phyloP scores from a whole-genome alignment of 108 stramenopile species.

The Skeletonema grethae region DNA sequence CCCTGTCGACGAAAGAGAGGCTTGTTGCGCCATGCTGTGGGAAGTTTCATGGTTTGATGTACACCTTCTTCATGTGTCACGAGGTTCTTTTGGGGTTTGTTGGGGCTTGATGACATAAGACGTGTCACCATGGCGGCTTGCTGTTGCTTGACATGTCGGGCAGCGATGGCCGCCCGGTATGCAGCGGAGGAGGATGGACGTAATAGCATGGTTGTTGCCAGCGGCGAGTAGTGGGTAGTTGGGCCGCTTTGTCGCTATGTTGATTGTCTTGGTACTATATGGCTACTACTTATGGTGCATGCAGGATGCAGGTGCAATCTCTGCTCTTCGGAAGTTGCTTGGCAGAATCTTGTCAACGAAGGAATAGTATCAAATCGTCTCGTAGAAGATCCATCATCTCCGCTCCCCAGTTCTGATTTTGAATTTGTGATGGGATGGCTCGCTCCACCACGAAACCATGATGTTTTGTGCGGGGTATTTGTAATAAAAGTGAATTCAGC shows the following conservation, averaged over 20 bases:
- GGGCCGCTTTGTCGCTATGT: neutral
- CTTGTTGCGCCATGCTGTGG: constrained; percentile 87
- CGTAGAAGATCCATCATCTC: too few relatives aligned
- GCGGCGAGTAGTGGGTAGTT: neutral
- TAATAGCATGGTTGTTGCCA: neutral
- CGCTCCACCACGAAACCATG: too few relatives aligned
- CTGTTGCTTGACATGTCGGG: constrained; percentile 7
- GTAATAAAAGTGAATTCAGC: too few relatives aligned
- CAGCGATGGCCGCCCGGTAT: constrained; percentile 31
- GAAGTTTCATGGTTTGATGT: constrained; percentile 85
- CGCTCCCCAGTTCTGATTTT: too few relatives aligned
- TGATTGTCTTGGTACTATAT: too few relatives aligned
- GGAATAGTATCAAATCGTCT: too few relatives aligned
- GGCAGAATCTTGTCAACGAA: neutral
- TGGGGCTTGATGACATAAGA: constrained; percentile 22
- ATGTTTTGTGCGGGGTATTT: too few relatives aligned
- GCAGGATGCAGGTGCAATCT: too few relatives aligned
- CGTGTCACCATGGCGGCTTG: constrained; percentile 9
- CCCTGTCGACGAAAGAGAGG: constrained; percentile 93
- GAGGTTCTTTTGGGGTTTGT: constrained; percentile 41
- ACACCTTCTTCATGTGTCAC: constrained; percentile 68
- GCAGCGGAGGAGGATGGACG: constrained; percentile 24
- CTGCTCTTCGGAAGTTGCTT: neutral
- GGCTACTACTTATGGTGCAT: too few relatives aligned
- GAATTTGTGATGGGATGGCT: too few relatives aligned